Evolutionary conservation across 1,284 basidiomycete genomes (phyloP).

Genomic region (Apiotrichum porosum): DNA sequence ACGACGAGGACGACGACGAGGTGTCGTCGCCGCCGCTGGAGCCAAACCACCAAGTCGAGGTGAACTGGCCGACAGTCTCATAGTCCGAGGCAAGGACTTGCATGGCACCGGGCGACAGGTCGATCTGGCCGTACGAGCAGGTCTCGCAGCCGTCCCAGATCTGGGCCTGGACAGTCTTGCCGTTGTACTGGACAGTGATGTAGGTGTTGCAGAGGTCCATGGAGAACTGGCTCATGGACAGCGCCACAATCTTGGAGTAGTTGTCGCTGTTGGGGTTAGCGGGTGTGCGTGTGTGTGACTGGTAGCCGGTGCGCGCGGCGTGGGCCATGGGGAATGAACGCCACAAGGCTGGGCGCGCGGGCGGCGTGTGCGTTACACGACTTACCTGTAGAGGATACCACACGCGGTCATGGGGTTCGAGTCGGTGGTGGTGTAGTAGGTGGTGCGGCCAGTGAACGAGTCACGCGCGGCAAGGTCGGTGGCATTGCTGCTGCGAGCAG

Average conservation of each 20-base stretch:
- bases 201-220: slow-evolving; percentile 3
- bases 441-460: not conserved
- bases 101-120: slow-evolving; percentile 12
- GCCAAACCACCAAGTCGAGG: not conserved
- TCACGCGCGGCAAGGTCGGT: no score
- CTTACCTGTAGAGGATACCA: slow-evolving; percentile 1
- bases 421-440: slow-evolving; percentile 3
- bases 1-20: not conserved
- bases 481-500: no score
- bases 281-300: no score
- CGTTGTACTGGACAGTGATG: slow-evolving; percentile 4
- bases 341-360: no score
- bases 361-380: no score
- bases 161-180: slow-evolving; percentile 3
- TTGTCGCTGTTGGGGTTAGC: slow-evolving; percentile 1
- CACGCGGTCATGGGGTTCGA: slow-evolving; percentile 3
- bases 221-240: slow-evolving; percentile 2
- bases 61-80: not conserved
- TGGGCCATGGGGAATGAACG: no score
- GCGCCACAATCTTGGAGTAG: not conserved
- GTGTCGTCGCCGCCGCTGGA: not conserved
- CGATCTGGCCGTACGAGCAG: slow-evolving; percentile 3
- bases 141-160: slow-evolving; percentile 7
- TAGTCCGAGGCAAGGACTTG: slow-evolving; percentile 5
- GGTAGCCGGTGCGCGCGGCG: not conserved